A percentile compares a stretch with the other conserved stretches of the same genome.
Evolutionary conservation across 2,329 filamentous ascomycete species (phyloP).

Genomic region (Alternaria brassicae): DNA sequence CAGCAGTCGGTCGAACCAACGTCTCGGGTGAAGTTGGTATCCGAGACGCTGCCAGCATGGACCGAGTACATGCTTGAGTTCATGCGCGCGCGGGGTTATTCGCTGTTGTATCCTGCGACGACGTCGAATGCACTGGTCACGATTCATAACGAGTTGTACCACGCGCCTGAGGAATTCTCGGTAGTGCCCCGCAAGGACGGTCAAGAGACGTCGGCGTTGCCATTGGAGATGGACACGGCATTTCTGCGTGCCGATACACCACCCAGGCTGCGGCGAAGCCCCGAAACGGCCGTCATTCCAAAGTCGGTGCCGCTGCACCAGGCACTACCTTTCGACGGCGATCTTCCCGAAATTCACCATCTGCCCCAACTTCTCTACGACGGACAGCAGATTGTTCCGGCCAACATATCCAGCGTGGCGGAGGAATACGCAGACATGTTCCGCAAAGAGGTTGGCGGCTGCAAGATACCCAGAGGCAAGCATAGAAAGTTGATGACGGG

Average conservation of each 20-base stretch:
- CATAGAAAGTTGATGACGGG: conserved; percentile 45
- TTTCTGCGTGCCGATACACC: conserved; percentile 53
- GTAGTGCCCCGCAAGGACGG: conserved; percentile 3
- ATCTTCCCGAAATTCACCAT: conserved; percentile 57
- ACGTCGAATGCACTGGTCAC: conserved; percentile 66
- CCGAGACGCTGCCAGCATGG: conserved; percentile 75
- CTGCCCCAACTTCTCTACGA: conserved; percentile 70
- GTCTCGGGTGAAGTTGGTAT: conserved; percentile 56
- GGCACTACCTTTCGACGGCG: conserved; percentile 57
- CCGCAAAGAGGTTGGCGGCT: conserved; percentile 71
- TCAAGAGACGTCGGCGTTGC: conserved; percentile 7
- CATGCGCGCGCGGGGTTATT: conserved; percentile 77
- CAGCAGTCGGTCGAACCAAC: conserved; percentile 30
- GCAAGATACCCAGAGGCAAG: conserved; percentile 53
- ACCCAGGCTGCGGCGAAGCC: conserved; percentile 15
- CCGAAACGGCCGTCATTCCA: conserved; percentile 59
- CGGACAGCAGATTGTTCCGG: conserved; percentile 58
- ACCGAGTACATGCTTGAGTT: conserved; percentile 80
- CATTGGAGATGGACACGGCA: conserved; percentile 34
- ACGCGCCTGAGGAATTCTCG: conserved; percentile 71
- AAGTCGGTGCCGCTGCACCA: conserved; percentile 54
- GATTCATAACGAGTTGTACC: conserved; percentile 77
- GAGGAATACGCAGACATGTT: conserved; percentile 66
- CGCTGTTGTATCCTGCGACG: conserved; percentile 76
- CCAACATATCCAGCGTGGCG: conserved; percentile 56